A percentile compares a stretch with the other conserved stretches of the same genome.
These are phyloP conservation scores for Trichophyton rubrum DNA, from an alignment of 2,329 filamentous ascomycete genomes.

Conservation along the genomic window DNA sequence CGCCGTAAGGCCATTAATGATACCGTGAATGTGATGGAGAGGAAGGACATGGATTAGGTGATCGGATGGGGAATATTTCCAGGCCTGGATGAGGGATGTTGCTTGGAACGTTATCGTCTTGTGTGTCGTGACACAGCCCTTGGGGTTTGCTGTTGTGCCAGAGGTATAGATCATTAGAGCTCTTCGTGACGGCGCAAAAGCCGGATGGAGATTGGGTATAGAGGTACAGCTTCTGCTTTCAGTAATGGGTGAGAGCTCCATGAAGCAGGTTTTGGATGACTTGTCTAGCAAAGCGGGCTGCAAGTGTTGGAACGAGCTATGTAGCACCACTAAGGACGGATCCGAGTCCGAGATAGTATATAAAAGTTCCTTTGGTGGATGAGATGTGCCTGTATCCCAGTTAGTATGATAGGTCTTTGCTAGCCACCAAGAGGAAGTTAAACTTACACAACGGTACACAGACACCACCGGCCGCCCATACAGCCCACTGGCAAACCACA, in stretches of 20 bases:
- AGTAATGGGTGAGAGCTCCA: conserved; percentile 20
- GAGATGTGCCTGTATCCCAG: conserved; percentile 26
- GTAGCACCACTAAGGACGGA: conserved; percentile 31
- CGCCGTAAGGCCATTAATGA: conserved; percentile 39
- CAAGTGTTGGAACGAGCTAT: conserved; percentile 28
- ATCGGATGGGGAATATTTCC: conserved; percentile 32
- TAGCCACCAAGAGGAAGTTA: not conserved
- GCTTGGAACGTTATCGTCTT: conserved; percentile 28
- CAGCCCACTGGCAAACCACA: conserved; percentile 32
- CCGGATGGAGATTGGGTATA: conserved; percentile 23
- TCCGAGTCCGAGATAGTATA: conserved; percentile 33
- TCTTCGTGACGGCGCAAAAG: conserved; percentile 20
- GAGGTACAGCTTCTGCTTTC: conserved; percentile 11
- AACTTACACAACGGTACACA: conserved; percentile 32
- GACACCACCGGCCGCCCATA: conserved; percentile 34
- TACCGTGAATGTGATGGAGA: conserved; percentile 40
- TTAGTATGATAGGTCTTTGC: not conserved
- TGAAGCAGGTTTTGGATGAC: conserved; percentile 21
- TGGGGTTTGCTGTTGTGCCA: conserved; percentile 31
- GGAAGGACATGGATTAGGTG: conserved; percentile 40
- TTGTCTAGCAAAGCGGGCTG: conserved; percentile 22
- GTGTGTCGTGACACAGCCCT: conserved; percentile 34
- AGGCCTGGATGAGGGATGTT: conserved; percentile 23
- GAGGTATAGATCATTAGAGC: conserved; percentile 35
- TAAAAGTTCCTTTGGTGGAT: conserved; percentile 31